Base-by-base conservation (phyloP, 176 grass and related monocot species). In the Aegilops sharonensis region DNA sequence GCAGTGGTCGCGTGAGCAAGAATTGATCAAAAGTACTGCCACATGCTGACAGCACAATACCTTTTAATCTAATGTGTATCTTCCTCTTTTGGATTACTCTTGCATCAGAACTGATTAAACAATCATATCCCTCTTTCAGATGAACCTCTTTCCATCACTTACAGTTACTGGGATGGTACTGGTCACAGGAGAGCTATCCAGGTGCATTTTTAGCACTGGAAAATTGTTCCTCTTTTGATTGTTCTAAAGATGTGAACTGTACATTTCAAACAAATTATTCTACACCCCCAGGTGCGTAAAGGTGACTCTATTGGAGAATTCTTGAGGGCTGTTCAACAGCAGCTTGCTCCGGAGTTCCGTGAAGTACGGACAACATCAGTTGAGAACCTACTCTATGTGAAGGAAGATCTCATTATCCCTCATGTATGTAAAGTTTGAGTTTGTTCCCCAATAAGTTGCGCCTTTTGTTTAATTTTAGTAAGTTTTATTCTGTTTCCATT, bases 381-480 rank as follows among this genome's bases (percentile, higher is more conserved):
- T 64, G 94, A 99, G 77, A 99, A 99, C 68, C 88, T 96, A 66
- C 92, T 99, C 60, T 99, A 99, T 81, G 97, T 99, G 61, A 99
- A 99, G 90, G 97, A 99, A 96, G 97, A 99, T 91, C 80, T 99
- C 71, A 99, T 99, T 57, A 96, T 99, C 37, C 97, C 97, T 90
- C 97, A 99, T 85, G 97, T 99, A 96, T 65, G 66, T 18, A 29
- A 70, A 62, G 23, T 75, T 77, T 56, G 74, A 68, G 14, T 79
- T 94, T 78, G 64, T 73, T 83, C 27, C 61, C 71, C 15, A 18
- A 66, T 68, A 45, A 83, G 50, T 67, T 83, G 11, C 54, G 43
- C 18, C 1, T 86, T 83, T 29, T 31, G 21, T 39, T 84, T 18
- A 67, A n/a, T 15, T 39, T 70, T 78, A 73, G 45, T 87, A 72